These are phyloP conservation scores for Rhizoclosmatium globosum DNA, from an alignment of 192 early-diverging fungal genomes.

Conservation along the genomic window DNA sequence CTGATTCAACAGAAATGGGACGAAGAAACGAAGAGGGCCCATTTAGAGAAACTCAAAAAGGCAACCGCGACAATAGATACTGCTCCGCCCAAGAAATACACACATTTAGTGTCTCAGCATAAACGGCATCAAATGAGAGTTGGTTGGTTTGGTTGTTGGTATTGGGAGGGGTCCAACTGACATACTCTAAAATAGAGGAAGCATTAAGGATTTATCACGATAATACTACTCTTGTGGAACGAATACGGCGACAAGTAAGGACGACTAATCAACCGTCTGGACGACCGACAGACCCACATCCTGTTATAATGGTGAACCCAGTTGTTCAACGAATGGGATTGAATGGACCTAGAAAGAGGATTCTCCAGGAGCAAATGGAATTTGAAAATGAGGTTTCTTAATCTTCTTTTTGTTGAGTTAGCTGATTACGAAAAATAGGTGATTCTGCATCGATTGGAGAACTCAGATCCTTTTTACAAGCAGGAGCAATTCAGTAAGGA, in stretches of 20 bases:
- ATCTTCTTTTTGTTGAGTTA: neutral
- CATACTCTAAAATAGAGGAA: neutral
- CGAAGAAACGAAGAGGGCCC: neutral
- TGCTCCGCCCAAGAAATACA: constrained; percentile 29
- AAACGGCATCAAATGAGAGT: constrained; percentile 6
- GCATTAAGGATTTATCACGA: constrained; percentile 11
- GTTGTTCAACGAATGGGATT: constrained; percentile 7
- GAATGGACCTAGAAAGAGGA: constrained; percentile 23
- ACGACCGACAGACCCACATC: neutral
- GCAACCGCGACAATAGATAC: constrained; percentile 15
- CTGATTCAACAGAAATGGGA: constrained; percentile 24
- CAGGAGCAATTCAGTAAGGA: constrained; percentile 13
- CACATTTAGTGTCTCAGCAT: constrained; percentile 22
- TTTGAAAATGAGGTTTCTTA: constrained; percentile 32
- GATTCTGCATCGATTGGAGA: constrained; percentile 26
- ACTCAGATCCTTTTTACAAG: constrained; percentile 6
- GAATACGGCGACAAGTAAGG: constrained; percentile 24
- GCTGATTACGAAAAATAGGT: neutral
- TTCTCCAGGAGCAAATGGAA: constrained; percentile 27
- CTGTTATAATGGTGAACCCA: constrained; percentile 7
- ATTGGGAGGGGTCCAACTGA: neutral
- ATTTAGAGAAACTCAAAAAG: constrained; percentile 12
- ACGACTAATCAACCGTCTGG: neutral
- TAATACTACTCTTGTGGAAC: constrained; percentile 10
- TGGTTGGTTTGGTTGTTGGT: constrained; percentile 3